Evolutionary conservation across 2,329 filamentous ascomycete species (phyloP), one percentile per base, ranked within the genome.

Genomic region (Fonsecaea nubica): DNA sequence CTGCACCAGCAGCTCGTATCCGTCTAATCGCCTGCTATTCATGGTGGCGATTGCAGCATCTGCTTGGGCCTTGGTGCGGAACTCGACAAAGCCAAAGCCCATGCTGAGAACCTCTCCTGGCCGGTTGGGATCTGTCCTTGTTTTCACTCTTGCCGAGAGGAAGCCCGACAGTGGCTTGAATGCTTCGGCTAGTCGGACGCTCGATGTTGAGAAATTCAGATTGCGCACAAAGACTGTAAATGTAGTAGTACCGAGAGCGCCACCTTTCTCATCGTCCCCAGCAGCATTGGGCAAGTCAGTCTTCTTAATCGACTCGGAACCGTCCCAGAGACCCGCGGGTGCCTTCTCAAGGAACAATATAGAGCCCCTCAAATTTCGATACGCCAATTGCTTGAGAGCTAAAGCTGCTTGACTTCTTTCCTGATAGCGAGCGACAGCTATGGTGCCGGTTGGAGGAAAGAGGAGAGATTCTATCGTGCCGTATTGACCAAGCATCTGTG

Each of bases 11-110:
- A 99, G 84, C 72, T 91, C 90, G 79, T 99, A 93, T 21, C 89
- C 90, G 70, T 97, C 92, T n/a, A 99, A 86, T 45, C 88, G 88
- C 77, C 92, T 88, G 10, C 93, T 92, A 77, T 98, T 89, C 92
- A 98, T 95, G n/a, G 89, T 87, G 72, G 87, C 86, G 65, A 92
- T 83, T 30, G 94, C 95, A 54, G 90, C 89, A 72, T 92, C 87
- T 0, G 95, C 94, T 74, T 93, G 87, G 48, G 84, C 86, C 75
- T 92, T 92, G 72, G 86, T 89, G 66, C 85, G 86, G 80, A 98
- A 99, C 74, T 97, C 93, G 66, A 93, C 87, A 78, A 99, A 99
- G 53, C 93, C 95, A 77, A 96, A 99, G 42, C 95, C 95, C 93
- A 98, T 97, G 77, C 93, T 97, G 62, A 99, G 87, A 3, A 90